phyloP scores from a whole-genome alignment of 2,329 filamentous ascomycete species.

The Aureobasidium sp. region DNA sequence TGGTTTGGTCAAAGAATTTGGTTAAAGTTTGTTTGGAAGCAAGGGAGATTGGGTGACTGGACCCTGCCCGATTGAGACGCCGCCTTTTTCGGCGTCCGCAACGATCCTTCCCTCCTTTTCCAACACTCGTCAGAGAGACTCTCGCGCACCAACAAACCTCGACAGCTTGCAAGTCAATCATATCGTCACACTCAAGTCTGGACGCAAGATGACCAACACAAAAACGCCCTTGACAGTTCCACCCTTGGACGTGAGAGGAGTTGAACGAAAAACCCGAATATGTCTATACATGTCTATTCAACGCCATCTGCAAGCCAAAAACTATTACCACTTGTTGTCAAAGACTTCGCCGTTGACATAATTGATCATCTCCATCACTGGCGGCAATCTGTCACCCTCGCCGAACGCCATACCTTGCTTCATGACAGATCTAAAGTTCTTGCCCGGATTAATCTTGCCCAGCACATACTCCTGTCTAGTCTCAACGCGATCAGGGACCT shows the following conservation, averaged over 20 bases:
- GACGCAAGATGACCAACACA: no score
- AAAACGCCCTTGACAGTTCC: no score
- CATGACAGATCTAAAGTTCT: slow-evolving; percentile 62
- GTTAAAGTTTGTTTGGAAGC: no score
- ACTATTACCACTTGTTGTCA: slow-evolving; percentile 47
- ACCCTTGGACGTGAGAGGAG: no score
- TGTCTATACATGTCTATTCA: not conserved
- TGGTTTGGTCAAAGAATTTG: no score
- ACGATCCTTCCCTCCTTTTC: no score
- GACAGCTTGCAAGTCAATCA: no score
- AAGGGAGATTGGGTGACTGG: no score
- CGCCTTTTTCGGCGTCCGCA: no score
- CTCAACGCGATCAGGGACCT: slow-evolving; percentile 61
- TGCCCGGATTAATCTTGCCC: slow-evolving; percentile 61
- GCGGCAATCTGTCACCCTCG: slow-evolving; percentile 44
- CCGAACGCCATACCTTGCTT: slow-evolving; percentile 60
- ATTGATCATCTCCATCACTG: slow-evolving; percentile 59
- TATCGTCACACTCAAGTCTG: no score
- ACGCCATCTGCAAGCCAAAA: not conserved
- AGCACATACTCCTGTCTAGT: slow-evolving; percentile 57
- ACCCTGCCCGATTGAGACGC: no score
- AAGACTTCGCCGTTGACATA: slow-evolving; percentile 55
- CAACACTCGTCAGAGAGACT: not conserved
- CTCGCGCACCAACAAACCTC: not conserved
- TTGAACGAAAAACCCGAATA: not conserved